Evolutionary conservation across 306 rosid genomes (phyloP).

Genomic region (Fagus sylvatica): DNA sequence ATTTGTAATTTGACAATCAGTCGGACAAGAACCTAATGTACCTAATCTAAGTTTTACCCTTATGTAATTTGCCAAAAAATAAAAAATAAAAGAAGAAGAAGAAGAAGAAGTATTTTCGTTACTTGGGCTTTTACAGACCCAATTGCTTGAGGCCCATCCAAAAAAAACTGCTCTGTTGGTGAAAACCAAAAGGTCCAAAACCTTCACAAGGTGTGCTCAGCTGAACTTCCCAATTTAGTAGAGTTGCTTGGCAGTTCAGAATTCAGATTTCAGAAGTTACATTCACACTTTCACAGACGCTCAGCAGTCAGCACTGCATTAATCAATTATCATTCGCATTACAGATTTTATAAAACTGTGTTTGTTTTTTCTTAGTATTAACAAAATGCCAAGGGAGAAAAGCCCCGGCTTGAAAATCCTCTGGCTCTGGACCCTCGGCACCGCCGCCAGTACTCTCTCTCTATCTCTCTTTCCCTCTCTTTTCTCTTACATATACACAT

Average conservation of each 20-base stretch:
- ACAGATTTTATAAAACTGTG: not conserved
- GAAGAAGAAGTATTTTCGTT: no score
- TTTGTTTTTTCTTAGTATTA: not conserved
- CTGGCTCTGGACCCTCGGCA: conserved; percentile 90
- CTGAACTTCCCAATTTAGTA: not conserved
- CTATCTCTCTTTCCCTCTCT: not conserved
- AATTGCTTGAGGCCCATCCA: not conserved
- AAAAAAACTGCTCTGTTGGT: no score
- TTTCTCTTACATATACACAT: not conserved
- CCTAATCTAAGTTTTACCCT: no score
- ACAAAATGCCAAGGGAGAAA: conserved; percentile 61
- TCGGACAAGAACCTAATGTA: no score
- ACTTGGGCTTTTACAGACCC: not conserved
- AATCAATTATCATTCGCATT: no score
- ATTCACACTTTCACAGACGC: no score
- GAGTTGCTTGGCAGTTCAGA: no score
- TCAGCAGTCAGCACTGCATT: no score
- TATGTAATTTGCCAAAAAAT: not conserved
- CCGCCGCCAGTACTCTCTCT: conserved; percentile 61
- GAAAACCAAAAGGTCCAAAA: not conserved
- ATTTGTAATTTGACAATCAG: no score
- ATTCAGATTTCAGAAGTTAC: no score
- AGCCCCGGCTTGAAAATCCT: conserved; percentile 82
- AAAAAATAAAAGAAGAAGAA: not conserved
- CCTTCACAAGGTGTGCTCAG: not conserved